Percentiles rank a stretch among this genome's conserved stretches.
Evolutionary conservation across 169 alveolate species (phyloP).

Genomic region (Plasmodium adleri): DNA sequence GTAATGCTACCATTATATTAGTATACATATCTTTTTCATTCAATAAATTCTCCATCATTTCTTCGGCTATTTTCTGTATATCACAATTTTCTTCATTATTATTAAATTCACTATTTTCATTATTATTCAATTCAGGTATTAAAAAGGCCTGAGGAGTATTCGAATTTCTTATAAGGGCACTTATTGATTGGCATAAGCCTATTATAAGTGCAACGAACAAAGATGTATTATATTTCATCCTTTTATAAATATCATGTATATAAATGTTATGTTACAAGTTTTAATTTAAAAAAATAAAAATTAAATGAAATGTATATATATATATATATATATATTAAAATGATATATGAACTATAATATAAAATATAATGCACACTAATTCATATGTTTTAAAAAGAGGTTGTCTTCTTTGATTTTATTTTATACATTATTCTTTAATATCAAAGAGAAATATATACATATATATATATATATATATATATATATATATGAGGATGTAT

Average conservation of each 20-base stretch:
- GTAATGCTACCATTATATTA: constrained; percentile 57
- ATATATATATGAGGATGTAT: no score
- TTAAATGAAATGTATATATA: neutral
- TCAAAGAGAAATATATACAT: no score
- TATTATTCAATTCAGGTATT: constrained; percentile 11
- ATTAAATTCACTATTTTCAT: constrained; percentile 1
- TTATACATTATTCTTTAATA: no score
- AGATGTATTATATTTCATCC: constrained; percentile 46
- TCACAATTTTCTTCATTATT: constrained; percentile 46
- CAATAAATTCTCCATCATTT: constrained; percentile 65
- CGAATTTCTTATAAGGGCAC: constrained; percentile 38
- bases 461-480: no score
- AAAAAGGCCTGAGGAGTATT: constrained; percentile 26
- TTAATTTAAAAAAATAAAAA: neutral
- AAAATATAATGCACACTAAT: no score
- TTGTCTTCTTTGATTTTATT: no score
- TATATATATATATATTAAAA: no score
- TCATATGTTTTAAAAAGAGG: no score
- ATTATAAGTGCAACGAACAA: constrained; percentile 15
- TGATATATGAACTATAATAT: no score
- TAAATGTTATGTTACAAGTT: neutral
- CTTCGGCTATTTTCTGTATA: constrained; percentile 70
- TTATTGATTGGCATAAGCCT: constrained; percentile 13
- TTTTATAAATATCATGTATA: constrained; percentile 14
- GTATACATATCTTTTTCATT: constrained; percentile 60